Evolutionary conservation across 441 rosid species (phyloP).

Genomic region (Capsella rubella): DNA sequence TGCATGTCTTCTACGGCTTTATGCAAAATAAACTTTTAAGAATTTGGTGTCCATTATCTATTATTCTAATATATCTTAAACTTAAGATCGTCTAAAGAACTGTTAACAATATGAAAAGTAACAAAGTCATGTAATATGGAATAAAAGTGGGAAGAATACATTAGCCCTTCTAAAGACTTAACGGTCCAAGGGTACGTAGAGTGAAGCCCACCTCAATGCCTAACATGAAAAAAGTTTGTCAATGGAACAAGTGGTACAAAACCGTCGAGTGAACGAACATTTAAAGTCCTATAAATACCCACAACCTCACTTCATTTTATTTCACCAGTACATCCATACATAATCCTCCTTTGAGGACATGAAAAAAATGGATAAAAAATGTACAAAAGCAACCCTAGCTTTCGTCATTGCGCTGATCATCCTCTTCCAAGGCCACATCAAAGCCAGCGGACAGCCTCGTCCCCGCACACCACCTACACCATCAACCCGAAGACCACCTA

Average conservation of each 20-base stretch:
- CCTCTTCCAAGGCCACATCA: background rate
- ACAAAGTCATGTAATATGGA: background rate
- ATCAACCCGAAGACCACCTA: background rate
- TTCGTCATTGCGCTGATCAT: slow-evolving; percentile 16
- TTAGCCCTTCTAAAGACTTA: background rate
- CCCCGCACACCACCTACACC: slow-evolving; percentile 11
- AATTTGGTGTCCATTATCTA: background rate
- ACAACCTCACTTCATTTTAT: background rate
- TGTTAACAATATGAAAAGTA: background rate
- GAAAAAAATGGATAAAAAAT: slow-evolving; percentile 24
- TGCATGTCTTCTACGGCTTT: background rate
- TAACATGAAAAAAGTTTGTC: slow-evolving; percentile 25
- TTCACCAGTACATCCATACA: slow-evolving; percentile 2
- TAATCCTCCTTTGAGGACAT: slow-evolving; percentile 2
- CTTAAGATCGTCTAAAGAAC: slow-evolving; percentile 10
- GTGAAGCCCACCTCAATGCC: slow-evolving; percentile 17
- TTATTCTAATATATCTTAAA: background rate
- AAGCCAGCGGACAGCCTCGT: slow-evolving; percentile 21
- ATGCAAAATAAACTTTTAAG: background rate
- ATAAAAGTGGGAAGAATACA: background rate
- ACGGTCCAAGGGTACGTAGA: background rate
- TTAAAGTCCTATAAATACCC: slow-evolving; percentile 19
- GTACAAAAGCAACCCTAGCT: slow-evolving; percentile 13
- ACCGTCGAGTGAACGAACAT: background rate
- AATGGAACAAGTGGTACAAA: slow-evolving; percentile 7